A percentile compares a stretch with the other conserved stretches of the same genome.
Evolutionary conservation across 306 rosid species (phyloP).

Genomic region (Trifolium dubium): DNA sequence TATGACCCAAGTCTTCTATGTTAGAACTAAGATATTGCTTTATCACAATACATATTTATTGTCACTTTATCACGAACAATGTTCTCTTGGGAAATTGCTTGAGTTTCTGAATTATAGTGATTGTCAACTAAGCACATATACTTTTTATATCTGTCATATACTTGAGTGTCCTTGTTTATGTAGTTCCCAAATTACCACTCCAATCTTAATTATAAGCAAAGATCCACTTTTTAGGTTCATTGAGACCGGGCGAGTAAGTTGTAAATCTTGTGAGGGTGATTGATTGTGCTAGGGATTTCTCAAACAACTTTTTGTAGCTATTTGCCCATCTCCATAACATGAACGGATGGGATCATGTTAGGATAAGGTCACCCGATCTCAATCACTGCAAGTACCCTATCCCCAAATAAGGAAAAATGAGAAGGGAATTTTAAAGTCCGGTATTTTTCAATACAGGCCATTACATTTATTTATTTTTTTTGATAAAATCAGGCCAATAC

Average conservation of each 20-base stretch:
- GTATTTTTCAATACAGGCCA: too few relatives aligned
- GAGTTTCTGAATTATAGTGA: neutral
- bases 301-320: neutral
- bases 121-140: neutral
- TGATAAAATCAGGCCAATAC: too few relatives aligned
- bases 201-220: too few relatives aligned
- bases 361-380: slow-evolving; percentile 26
- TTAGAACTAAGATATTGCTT: too few relatives aligned
- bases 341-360: neutral
- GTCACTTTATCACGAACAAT: neutral
- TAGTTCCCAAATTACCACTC: neutral
- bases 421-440: too few relatives aligned
- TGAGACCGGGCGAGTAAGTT: neutral
- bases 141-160: neutral
- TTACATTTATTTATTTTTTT: too few relatives aligned
- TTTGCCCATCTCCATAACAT: neutral
- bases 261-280: neutral
- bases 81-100: neutral
- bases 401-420: too few relatives aligned
- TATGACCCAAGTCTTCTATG: neutral
- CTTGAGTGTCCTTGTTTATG: neutral
- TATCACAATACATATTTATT: too few relatives aligned
- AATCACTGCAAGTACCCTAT: neutral
- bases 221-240: too few relatives aligned
- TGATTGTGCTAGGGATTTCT: neutral